phyloP scores from a whole-genome alignment of 768 basidiomycete genomes.

The Suillus alpinus region DNA sequence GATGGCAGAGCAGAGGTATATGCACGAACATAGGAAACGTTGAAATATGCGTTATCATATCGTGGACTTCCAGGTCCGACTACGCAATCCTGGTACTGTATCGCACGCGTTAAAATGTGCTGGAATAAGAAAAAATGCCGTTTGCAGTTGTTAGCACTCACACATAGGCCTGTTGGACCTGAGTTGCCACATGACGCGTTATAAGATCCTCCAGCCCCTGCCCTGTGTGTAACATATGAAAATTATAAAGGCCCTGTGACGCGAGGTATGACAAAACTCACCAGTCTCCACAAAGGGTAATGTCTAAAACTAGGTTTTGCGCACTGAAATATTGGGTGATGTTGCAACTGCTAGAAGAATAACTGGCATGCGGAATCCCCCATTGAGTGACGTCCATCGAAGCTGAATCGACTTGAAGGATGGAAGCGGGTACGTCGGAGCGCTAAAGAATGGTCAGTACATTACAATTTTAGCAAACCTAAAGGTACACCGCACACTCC shows the following conservation, averaged over 20 bases:
- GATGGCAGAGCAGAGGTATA: conserved; percentile 36
- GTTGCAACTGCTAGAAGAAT: conserved; percentile 40
- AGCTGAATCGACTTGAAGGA: conserved; percentile 30
- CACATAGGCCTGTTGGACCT: conserved; percentile 41
- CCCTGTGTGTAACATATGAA: conserved; percentile 33
- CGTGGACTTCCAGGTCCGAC: conserved; percentile 52
- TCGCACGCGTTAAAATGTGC: neutral
- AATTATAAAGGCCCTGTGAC: neutral
- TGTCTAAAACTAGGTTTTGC: conserved; percentile 54
- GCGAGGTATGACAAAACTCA: conserved; percentile 19
- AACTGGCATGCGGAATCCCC: conserved; percentile 45
- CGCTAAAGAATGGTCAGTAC: conserved; percentile 29
- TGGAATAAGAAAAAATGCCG: neutral
- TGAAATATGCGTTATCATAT: conserved; percentile 63
- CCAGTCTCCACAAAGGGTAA: conserved; percentile 53
- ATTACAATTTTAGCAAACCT: neutral
- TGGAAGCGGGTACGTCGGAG: conserved; percentile 32
- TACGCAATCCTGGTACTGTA: conserved; percentile 53
- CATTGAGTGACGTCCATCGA: conserved; percentile 39
- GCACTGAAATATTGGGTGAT: conserved; percentile 43
- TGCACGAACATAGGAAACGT: conserved; percentile 62
- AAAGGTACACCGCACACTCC: conserved; percentile 36
- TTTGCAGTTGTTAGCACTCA: conserved; percentile 20
- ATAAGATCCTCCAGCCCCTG: conserved; percentile 45
- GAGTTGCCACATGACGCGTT: conserved; percentile 37